Percentiles rank a stretch among this genome's conserved stretches.
phyloP scores from a whole-genome alignment of 2,329 filamentous ascomycete species.

The Colletotrichum navitas region DNA sequence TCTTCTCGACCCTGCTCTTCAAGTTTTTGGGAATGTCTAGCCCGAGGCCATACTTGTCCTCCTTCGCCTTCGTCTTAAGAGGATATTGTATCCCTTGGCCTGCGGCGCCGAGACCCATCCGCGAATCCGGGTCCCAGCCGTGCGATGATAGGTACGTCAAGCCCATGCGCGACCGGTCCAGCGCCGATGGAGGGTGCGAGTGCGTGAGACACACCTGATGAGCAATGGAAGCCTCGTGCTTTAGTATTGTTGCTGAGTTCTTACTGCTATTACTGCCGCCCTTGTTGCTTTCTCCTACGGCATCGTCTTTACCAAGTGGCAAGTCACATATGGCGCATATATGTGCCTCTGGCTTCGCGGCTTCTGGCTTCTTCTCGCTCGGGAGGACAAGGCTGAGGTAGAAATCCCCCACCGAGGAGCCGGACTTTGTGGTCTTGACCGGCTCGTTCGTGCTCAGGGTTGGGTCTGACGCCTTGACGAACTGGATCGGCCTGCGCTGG shows the following conservation, averaged over 20 bases:
- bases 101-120: slow-evolving; percentile 76
- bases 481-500: slow-evolving; percentile 66
- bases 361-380: slow-evolving; percentile 45
- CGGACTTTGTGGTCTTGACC: slow-evolving; percentile 45
- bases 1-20: slow-evolving; percentile 55
- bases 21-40: slow-evolving; percentile 58
- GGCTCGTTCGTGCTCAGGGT: slow-evolving; percentile 48
- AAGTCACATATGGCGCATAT: slow-evolving; percentile 55
- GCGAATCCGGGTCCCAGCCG: slow-evolving; percentile 81
- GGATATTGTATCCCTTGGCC: slow-evolving; percentile 82
- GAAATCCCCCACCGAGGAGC: slow-evolving; percentile 63
- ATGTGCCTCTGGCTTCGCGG: slow-evolving; percentile 9
- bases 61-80: slow-evolving; percentile 78
- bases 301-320: slow-evolving; percentile 47
- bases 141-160: slow-evolving; percentile 73
- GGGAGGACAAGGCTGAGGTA: slow-evolving; percentile 78
- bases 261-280: slow-evolving; percentile 47
- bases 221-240: slow-evolving; percentile 73
- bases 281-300: slow-evolving; percentile 20
- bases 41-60: slow-evolving; percentile 81
- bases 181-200: slow-evolving; percentile 77
- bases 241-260: slow-evolving; percentile 42
- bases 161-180: slow-evolving; percentile 79
- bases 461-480: slow-evolving; percentile 66
- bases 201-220: slow-evolving; percentile 79